Conservation (phyloP, 2,329 filamentous ascomycete species). For the Fusarium anthophilum region DNA sequence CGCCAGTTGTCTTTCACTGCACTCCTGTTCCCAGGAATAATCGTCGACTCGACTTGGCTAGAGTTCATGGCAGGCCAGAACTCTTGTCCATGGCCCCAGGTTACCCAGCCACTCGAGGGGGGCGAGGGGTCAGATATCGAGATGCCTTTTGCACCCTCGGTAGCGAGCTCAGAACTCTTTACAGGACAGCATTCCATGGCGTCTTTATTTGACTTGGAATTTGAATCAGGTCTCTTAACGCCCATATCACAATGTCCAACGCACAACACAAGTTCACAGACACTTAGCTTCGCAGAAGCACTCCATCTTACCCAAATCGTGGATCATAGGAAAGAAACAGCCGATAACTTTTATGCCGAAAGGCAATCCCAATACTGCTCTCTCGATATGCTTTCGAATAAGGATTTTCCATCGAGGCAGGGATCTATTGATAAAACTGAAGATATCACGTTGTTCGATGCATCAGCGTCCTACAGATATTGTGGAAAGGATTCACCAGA, state of each 20-base stretch:
- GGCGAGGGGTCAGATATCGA: neutral
- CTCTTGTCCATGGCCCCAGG: neutral
- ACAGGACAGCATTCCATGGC: rapidly evolving
- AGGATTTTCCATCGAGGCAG: rapidly evolving
- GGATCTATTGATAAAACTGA: rapidly evolving
- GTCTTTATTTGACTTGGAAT: rapidly evolving
- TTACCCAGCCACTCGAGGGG: neutral
- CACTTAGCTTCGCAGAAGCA: neutral
- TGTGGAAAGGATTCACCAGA: rapidly evolving
- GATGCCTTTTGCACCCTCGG: too few relatives aligned
- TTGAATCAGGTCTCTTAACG: rapidly evolving
- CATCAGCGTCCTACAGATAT: neutral
- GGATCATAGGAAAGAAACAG: too few relatives aligned
- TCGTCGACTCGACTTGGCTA: too few relatives aligned
- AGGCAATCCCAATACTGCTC: neutral
- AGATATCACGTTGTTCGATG: rapidly evolving
- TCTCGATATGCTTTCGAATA: neutral
- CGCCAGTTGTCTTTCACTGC: neutral
- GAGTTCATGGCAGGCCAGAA: neutral
- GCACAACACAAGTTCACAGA: rapidly evolving
- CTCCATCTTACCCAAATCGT: rapidly evolving
- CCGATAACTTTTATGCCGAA: rapidly evolving
- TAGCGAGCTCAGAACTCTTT: rapidly evolving
- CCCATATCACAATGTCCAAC: neutral
- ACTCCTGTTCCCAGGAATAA: neutral